phyloP scores from a whole-genome alignment of 345 rosid species.

The Aethionema arabicum region DNA sequence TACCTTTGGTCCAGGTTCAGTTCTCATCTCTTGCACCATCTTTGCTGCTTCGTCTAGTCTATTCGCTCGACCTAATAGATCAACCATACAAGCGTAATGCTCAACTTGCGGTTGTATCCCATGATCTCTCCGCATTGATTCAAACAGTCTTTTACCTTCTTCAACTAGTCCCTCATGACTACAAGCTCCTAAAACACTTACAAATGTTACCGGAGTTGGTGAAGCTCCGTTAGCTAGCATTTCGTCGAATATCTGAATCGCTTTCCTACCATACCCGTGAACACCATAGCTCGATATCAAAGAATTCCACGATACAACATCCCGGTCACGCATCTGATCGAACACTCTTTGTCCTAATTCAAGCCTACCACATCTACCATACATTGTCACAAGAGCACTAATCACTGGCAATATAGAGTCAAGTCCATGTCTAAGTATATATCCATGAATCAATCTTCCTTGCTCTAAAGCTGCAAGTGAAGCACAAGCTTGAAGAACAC shows the following conservation, averaged over 20 bases:
- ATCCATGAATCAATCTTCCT: conserved; percentile 81
- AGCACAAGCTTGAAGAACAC: conserved; percentile 93
- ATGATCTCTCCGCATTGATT: conserved; percentile 59
- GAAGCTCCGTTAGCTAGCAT: conserved; percentile 59
- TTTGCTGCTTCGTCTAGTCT: conserved; percentile 73
- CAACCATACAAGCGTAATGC: conserved; percentile 98
- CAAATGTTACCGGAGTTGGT: conserved; percentile 66
- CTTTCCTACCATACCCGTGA: conserved; percentile 78
- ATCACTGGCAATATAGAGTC: conserved; percentile 73
- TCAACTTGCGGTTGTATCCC: conserved; percentile 63
- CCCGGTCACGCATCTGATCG: conserved; percentile 61
- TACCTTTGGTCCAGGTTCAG: conserved; percentile 70
- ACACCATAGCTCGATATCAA: conserved; percentile 79
- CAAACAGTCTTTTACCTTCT: conserved; percentile 66
- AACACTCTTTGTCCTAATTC: conserved; percentile 65
- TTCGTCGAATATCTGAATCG: conserved; percentile 57
- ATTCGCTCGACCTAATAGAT: conserved; percentile 92
- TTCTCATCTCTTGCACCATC: conserved; percentile 66
- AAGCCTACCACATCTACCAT: conserved; percentile 78
- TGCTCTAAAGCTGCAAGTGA: conserved; percentile 79
- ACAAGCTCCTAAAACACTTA: conserved; percentile 87
- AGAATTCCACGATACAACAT: conserved; percentile 85
- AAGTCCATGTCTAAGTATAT: conserved; percentile 67
- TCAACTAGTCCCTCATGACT: conserved; percentile 90
- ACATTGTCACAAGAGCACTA: conserved; percentile 78